phyloP scores from a whole-genome alignment of 1,284 basidiomycete species.

The Irpex sp. region DNA sequence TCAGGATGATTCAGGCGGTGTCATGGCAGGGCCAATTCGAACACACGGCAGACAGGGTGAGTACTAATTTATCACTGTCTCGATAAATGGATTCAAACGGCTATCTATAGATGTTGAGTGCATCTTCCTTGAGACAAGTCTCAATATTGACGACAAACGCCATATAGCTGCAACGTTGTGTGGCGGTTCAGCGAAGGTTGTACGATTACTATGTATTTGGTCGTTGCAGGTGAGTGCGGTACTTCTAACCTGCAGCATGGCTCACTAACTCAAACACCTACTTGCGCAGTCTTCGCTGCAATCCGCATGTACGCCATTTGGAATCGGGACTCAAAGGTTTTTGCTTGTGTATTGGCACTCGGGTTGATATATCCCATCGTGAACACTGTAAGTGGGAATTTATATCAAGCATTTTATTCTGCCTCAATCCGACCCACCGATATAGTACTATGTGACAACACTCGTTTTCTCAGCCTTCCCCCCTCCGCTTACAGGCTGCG shows the following conservation, averaged over 20 bases:
- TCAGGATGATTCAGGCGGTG: slow-evolving; percentile 13
- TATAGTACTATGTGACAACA: not conserved
- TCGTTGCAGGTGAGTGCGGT: slow-evolving; percentile 14
- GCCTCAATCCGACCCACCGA: not conserved
- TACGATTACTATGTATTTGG: slow-evolving; percentile 10
- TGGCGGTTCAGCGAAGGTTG: slow-evolving; percentile 12
- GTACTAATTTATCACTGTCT: not conserved
- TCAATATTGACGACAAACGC: not conserved
- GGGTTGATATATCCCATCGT: slow-evolving; percentile 14
- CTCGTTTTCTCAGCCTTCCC: slow-evolving; percentile 8
- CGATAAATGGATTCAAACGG: no score
- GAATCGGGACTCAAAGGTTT: slow-evolving; percentile 12
- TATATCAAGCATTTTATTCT: not conserved
- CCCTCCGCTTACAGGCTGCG: slow-evolving; percentile 11
- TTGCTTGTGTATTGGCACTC: slow-evolving; percentile 8
- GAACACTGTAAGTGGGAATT: slow-evolving; percentile 15
- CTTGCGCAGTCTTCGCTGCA: slow-evolving; percentile 16
- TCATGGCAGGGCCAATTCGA: slow-evolving; percentile 14
- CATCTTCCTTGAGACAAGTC: not conserved
- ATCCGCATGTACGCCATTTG: slow-evolving; percentile 20
- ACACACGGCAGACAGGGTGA: slow-evolving; percentile 6
- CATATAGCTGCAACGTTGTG: slow-evolving; percentile 4
- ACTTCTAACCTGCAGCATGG: not conserved
- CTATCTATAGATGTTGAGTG: not conserved
- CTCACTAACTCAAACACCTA: not conserved